A percentile compares a stretch with the other conserved stretches of the same genome.
These are phyloP conservation scores for Reticulascus tulasneorum DNA, from an alignment of 2,329 filamentous ascomycete species.

Conservation along the genomic window DNA sequence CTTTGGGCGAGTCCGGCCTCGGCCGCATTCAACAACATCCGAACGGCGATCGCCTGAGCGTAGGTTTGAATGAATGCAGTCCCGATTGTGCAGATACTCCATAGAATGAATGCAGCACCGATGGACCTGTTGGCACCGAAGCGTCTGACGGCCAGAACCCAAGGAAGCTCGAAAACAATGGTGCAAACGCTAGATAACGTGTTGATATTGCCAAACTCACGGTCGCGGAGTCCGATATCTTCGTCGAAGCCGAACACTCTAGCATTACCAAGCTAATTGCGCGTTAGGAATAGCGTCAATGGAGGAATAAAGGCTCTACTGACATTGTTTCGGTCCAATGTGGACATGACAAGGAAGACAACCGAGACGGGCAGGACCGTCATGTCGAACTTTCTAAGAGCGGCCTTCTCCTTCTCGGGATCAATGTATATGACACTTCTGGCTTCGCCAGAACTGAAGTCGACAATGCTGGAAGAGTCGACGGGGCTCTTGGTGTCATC, in stretches of 20 bases:
- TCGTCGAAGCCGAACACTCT: slow-evolving; percentile 28
- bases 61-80: slow-evolving; percentile 27
- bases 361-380: slow-evolving; percentile 12
- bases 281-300: too few relatives aligned
- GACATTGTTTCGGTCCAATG: slow-evolving; percentile 12
- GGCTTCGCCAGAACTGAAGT: too few relatives aligned
- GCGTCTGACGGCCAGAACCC: slow-evolving; percentile 27
- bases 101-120: slow-evolving; percentile 25
- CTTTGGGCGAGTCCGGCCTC: slow-evolving; percentile 29
- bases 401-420: slow-evolving; percentile 10
- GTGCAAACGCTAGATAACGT: slow-evolving; percentile 22
- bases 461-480: too few relatives aligned
- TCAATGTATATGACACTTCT: slow-evolving; percentile 15
- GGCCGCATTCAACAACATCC: slow-evolving; percentile 28
- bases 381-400: slow-evolving; percentile 13
- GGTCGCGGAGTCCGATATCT: slow-evolving; percentile 22
- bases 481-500: too few relatives aligned
- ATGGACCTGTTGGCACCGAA: slow-evolving; percentile 22
- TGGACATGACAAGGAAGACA: slow-evolving; percentile 8
- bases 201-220: slow-evolving; percentile 26
- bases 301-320: too few relatives aligned
- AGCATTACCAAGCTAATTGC: too few relatives aligned
- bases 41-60: slow-evolving; percentile 19
- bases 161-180: slow-evolving; percentile 25
- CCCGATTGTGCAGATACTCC: slow-evolving; percentile 26